Percentiles rank a stretch among this genome's conserved stretches.
phyloP scores from a whole-genome alignment of 805 yeast genomes.

The Yarrowia sp. region DNA sequence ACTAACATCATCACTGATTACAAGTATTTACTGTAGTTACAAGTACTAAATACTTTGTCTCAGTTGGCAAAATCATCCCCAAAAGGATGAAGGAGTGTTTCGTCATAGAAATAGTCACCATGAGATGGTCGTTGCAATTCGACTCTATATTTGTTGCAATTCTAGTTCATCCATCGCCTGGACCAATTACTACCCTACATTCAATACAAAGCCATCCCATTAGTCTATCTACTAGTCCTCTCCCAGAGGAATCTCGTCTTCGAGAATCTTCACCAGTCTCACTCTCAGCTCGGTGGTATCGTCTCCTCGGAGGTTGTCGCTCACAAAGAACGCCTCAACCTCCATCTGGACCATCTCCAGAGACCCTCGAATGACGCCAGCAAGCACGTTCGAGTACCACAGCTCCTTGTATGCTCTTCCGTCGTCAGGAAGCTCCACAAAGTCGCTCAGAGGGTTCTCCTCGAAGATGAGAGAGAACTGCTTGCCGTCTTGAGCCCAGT shows the following conservation, averaged over 20 bases:
- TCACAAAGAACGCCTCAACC: conserved; percentile 79
- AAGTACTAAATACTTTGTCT: no score
- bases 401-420: conserved; percentile 70
- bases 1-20: no score
- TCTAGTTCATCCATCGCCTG: no score
- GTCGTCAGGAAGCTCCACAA: conserved; percentile 91
- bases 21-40: no score
- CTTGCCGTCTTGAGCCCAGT: conserved; percentile 79
- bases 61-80: no score
- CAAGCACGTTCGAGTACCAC: conserved; percentile 91
- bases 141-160: no score
- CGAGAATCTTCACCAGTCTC: conserved; percentile 71
- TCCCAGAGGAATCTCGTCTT: conserved; percentile 97
- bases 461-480: conserved; percentile 73
- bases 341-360: conserved; percentile 95
- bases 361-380: conserved; percentile 91
- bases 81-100: no score
- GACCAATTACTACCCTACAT: no score
- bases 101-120: no score
- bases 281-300: conserved; percentile 79
- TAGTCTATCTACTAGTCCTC: conserved; percentile 60
- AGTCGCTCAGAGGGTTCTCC: conserved; percentile 93
- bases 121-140: no score
- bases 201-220: no score
- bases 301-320: conserved; percentile 84